Evolutionary conservation across 805 yeast genomes (phyloP).

Genomic region (Yamadazyma takamatsuzukensis): DNA sequence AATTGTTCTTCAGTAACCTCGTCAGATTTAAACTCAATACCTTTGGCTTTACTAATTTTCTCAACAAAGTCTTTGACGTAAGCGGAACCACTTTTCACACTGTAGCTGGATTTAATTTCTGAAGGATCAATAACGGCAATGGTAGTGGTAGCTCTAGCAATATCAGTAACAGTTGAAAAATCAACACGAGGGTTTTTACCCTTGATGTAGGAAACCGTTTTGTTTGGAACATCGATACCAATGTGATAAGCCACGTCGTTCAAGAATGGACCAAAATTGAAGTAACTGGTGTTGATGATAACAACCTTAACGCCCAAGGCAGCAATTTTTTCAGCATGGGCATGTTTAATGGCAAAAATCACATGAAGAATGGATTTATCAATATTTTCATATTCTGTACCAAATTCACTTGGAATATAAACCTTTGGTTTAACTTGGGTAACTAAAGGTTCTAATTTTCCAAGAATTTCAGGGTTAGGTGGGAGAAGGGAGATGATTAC

Average conservation of each 20-base stretch:
- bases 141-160: constrained; percentile 42
- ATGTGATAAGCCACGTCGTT: constrained; percentile 30
- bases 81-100: constrained; percentile 38
- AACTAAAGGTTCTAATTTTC: constrained; percentile 35
- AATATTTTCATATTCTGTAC: constrained; percentile 34
- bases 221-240: constrained; percentile 33
- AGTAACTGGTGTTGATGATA: constrained; percentile 37
- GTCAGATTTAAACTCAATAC: not conserved
- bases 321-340: constrained; percentile 24
- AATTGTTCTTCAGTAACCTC: too few species aligned
- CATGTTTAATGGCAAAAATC: constrained; percentile 31
- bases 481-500: constrained; percentile 46
- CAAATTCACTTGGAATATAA: constrained; percentile 61
- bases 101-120: constrained; percentile 40
- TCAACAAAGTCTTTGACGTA: constrained; percentile 36
- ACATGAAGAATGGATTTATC: constrained; percentile 25
- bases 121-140: constrained; percentile 34
- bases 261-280: constrained; percentile 23
- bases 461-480: constrained; percentile 24
- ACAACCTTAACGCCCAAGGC: constrained; percentile 49
- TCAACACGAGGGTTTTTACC: constrained; percentile 41
- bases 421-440: constrained; percentile 42
- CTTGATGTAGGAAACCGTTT: constrained; percentile 37
- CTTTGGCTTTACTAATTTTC: too few species aligned
- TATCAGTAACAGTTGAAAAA: constrained; percentile 34